Base-by-base conservation (phyloP, 1,284 basidiomycete genomes). In the Tausonia pullulans region DNA sequence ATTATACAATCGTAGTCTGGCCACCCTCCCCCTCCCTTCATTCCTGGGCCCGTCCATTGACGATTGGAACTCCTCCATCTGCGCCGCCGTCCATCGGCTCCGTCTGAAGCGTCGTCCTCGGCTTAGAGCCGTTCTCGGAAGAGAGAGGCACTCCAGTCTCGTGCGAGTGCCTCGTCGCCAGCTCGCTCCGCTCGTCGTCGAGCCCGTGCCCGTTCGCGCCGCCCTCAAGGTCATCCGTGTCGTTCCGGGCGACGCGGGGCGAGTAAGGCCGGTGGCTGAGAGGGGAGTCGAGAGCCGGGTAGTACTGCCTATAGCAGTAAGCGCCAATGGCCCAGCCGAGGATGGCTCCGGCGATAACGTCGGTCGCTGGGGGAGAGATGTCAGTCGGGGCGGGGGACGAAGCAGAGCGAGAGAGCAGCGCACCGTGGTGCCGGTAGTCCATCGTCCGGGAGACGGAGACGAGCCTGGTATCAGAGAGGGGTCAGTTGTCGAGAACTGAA, bases 381-480 rank as follows among this genome's bases (percentile, higher is more conserved):
- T 27, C 27, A 27, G 27, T 27, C 2, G 27, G 27, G 27, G 27
- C 27, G 27, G 27, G 27, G 27, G 27, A 27, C 27, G 27, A 27
- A 27, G 27, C 27, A 27, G 27, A 2, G 27, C 27, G 27, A 27
- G 2, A 27, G 27, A 27, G 27, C 27, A 27, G 27, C 27, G 27
- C 27, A 27, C 27, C 61, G 61, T 63, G 61, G 49, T 63, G 61
- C 9, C 63, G 48, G 64, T 78, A 77, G 67, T 78, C 64, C 64
- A 93, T 94, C 0, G 87, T 90, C 45, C 90, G 83, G 3, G 87
- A 88, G 62, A 98, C 84, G 3, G 91, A 88, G 44, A 97, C 86
- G 5, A 97, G 79, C 0, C 86, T 79, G 1, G 92, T 7, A 54
- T 52, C 10, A 53, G 3, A 7, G 51, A 27, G 11, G 13, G 7